Conservation (phyloP, 257 asterid species). For the Nicotiana undulata region DNA sequence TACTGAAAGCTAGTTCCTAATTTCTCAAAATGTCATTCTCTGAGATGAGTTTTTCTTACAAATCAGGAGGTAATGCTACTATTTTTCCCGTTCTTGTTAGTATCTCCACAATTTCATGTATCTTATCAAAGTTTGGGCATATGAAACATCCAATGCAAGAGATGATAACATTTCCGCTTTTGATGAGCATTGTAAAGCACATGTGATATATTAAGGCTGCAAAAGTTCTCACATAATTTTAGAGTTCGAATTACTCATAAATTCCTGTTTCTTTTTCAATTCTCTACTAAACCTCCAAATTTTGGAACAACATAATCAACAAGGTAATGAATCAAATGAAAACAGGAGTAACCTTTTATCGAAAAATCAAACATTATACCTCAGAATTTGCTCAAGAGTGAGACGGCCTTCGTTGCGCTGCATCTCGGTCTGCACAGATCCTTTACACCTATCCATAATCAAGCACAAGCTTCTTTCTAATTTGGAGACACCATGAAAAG, state of each 20-base stretch:
- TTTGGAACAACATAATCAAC: not conserved
- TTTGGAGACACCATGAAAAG: conserved; percentile 77
- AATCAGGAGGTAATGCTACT: not conserved
- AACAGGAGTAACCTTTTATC: not conserved
- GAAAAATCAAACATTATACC: conserved; percentile 33
- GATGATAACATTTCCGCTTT: not conserved
- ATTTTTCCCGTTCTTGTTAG: not conserved
- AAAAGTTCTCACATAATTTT: not conserved
- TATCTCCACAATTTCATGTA: not conserved
- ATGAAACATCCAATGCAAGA: not conserved
- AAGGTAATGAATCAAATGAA: not conserved
- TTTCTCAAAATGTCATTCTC: too few species aligned
- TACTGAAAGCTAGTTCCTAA: too few species aligned
- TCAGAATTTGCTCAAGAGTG: conserved; percentile 92
- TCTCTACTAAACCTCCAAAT: not conserved
- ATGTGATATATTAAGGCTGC: not conserved
- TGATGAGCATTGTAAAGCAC: not conserved
- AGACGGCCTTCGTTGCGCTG: conserved; percentile 84
- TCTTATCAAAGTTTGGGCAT: not conserved
- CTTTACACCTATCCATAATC: conserved; percentile 88
- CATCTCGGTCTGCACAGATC: conserved; percentile 84
- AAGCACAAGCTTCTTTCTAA: conserved; percentile 59
- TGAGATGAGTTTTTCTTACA: too few species aligned
- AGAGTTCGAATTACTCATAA: not conserved
- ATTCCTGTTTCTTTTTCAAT: not conserved